Conservation (phyloP, 139 green algal genomes). For the Volvox reticuliferus region DNA sequence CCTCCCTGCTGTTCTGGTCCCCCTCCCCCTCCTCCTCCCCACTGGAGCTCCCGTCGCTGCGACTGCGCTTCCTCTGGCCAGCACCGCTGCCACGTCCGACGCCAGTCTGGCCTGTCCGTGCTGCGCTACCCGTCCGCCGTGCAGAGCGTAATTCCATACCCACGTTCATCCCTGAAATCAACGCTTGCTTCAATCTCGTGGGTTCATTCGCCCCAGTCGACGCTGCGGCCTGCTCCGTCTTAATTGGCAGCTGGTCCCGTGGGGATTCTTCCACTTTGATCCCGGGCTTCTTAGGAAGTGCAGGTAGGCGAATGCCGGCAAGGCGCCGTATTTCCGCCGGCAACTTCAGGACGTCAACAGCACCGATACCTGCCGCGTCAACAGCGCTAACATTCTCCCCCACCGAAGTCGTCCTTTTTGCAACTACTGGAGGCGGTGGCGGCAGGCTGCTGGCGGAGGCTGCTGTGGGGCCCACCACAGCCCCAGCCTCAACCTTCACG, state of each 20-base stretch:
- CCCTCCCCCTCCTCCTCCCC: neutral
- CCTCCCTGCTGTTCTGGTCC: constrained; percentile 1
- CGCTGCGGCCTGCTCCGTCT: neutral
- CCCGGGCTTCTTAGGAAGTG: constrained; percentile 24
- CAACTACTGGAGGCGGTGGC: neutral
- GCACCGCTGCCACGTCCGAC: neutral
- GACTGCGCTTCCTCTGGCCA: neutral
- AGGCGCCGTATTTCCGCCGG: constrained; percentile 61
- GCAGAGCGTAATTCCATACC: neutral
- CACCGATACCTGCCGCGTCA: neutral
- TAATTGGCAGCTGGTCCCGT: neutral
- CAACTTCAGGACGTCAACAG: constrained; percentile 42
- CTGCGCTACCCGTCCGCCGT: neutral
- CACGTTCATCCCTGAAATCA: neutral
- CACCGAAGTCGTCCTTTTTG: neutral
- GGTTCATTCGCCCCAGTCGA: neutral
- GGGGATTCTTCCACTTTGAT: constrained; percentile 32
- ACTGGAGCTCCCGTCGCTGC: neutral
- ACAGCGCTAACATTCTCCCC: neutral
- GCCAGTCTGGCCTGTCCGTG: neutral
- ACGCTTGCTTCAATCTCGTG: neutral
- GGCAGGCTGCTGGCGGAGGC: neutral
- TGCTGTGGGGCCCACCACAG: neutral
- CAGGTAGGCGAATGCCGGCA: constrained; percentile 57
- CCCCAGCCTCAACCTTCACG: constrained; percentile 4